Base-by-base conservation (phyloP, 2,329 filamentous ascomycete species). In the Sarocladiaceae sp. region DNA sequence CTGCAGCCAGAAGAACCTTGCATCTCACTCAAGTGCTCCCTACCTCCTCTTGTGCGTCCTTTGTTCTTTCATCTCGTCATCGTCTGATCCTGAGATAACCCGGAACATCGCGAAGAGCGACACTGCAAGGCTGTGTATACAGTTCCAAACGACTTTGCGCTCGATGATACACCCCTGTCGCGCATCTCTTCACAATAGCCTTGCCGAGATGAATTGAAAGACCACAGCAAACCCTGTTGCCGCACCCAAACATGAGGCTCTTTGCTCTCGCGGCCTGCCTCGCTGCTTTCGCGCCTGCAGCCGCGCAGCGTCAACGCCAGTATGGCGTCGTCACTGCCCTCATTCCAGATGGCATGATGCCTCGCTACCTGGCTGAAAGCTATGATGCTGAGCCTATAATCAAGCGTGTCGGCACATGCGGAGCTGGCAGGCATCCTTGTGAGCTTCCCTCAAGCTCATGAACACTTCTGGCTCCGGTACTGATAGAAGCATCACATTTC, bases 331-430 rank as follows among this genome's bases (percentile, higher is more conserved):
- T 44, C 24, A 12, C 45, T 11, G 20, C 27, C 19, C 35, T 48
- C 31, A 20, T 45, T 21, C 34, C 40, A n/a, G 31, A 48, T 21
- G 42, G 39, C 16, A 34, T 62, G 44, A 53, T 53, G 45, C 58
- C 58, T 31, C 57, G 60, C 24, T 60, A 57, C 43, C 51, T 56
- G n/a, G 43, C 59, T 41, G 57, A 59, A 47, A 52, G 47, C 20
- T 55, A 56, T 11, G 49, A 53, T 33, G 54, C 59, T 5, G 43
- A 42, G n/a, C 39, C 39, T 24, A 42, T 62, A 12, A 49, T 47
- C 24, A 60, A 55, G 43, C 59, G 60, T 40, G 53, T 50, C 20
- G 50, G 45, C 12, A 47, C 43, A 31, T 65, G 62, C 43, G 54
- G 54, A 37, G 42, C 52, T 2, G 50, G 47, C n/a, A 46, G 51